Percentiles rank a stretch among this genome's conserved stretches.
Conservation (phyloP, 176 grass and related monocot genomes). For the Triticum urartu region DNA sequence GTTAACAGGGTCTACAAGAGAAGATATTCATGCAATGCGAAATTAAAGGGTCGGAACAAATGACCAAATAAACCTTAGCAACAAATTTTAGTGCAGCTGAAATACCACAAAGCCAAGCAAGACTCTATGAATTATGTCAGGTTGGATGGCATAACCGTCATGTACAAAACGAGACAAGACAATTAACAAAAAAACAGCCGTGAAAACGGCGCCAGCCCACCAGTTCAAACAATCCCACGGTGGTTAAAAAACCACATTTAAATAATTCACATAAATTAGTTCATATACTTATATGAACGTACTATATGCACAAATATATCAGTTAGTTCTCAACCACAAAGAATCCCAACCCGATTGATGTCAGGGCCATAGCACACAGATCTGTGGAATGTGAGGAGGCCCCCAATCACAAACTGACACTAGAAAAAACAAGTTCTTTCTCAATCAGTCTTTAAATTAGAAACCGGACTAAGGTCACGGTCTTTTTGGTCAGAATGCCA, state of each 20-base stretch:
- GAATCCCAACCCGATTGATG: too few relatives aligned
- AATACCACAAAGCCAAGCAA: background rate
- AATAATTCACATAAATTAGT: background rate
- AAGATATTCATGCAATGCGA: background rate
- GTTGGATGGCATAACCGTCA: background rate
- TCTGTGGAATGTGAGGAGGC: background rate
- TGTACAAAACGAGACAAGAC: background rate
- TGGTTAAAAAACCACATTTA: background rate
- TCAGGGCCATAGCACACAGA: background rate
- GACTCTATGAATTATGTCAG: background rate
- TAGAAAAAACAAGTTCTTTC: background rate
- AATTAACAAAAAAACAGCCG: background rate
- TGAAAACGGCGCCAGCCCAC: background rate
- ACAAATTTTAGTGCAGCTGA: background rate
- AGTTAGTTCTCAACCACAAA: background rate
- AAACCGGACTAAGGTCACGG: too few relatives aligned
- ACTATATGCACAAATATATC: background rate
- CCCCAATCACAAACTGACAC: background rate
- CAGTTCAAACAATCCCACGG: background rate
- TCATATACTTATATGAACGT: background rate
- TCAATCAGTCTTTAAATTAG: background rate
- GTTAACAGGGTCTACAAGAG: slow-evolving; percentile 26
- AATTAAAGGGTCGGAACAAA: background rate
- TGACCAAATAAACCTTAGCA: slow-evolving; percentile 10
- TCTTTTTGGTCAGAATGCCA: background rate